These are phyloP conservation scores for Pogostemon cablin DNA, from an alignment of 257 asterid species.

Conservation along the genomic window DNA sequence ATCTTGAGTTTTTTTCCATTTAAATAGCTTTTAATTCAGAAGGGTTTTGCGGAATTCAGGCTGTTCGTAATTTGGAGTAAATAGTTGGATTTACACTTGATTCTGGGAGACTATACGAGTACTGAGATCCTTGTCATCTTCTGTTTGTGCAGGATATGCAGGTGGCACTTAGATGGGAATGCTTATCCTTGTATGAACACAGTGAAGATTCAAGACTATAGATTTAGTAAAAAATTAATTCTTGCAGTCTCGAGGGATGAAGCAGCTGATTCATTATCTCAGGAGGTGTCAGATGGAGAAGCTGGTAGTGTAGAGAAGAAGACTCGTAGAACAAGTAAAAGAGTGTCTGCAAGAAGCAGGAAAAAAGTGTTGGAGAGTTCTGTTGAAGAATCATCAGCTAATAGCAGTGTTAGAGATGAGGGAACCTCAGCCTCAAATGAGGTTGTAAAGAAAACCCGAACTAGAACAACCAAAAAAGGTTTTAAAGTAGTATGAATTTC, in stretches of 20 bases:
- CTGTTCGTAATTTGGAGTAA: slow-evolving; percentile 10
- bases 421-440: slow-evolving; percentile 43
- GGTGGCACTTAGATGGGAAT: slow-evolving; percentile 56
- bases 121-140: slow-evolving; percentile 8
- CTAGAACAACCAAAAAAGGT: slow-evolving; percentile 70
- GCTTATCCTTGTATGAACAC: slow-evolving; percentile 42
- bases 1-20: slow-evolving; percentile 8
- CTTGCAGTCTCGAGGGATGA: slow-evolving; percentile 55
- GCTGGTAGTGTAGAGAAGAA: slow-evolving; percentile 48
- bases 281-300: slow-evolving; percentile 54
- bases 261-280: slow-evolving; percentile 40
- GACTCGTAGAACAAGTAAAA: slow-evolving; percentile 50
- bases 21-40: background rate
- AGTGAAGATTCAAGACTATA: slow-evolving; percentile 49
- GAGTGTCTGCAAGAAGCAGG: slow-evolving; percentile 55
- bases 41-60: slow-evolving; percentile 9
- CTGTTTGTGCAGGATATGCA: slow-evolving; percentile 49
- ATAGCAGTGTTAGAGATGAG: slow-evolving; percentile 44
- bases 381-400: slow-evolving; percentile 44
- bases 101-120: slow-evolving; percentile 7
- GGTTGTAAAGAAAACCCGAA: slow-evolving; percentile 44
- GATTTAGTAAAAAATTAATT: slow-evolving; percentile 50
- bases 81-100: slow-evolving; percentile 9
- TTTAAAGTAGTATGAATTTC: slow-evolving; percentile 10
- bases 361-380: slow-evolving; percentile 44